A percentile compares a stretch with the other conserved stretches of the same genome.
Conservation (phyloP, 2,329 filamentous ascomycete genomes). For the Xylariales sp. region DNA sequence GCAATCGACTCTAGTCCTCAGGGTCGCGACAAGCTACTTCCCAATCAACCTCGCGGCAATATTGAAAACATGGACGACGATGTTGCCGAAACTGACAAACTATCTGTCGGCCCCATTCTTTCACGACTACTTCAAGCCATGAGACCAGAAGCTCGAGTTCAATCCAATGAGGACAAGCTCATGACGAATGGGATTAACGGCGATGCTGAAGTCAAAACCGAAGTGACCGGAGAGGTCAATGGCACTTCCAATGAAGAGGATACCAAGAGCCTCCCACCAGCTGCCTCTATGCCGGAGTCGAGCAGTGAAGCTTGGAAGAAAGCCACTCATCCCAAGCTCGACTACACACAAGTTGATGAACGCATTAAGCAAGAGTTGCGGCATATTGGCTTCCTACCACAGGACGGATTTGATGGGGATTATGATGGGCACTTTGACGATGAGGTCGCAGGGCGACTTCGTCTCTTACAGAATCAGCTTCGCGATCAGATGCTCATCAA, state of each 20-base stretch:
- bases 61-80: slow-evolving; percentile 87
- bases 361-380: slow-evolving; percentile 86
- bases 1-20: slow-evolving; percentile 63
- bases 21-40: slow-evolving; percentile 61
- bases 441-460: slow-evolving; percentile 85
- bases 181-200: slow-evolving; percentile 44
- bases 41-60: slow-evolving; percentile 78
- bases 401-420: slow-evolving; percentile 61
- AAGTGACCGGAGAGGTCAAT: slow-evolving; percentile 44
- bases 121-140: slow-evolving; percentile 76
- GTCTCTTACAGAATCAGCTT: slow-evolving; percentile 77
- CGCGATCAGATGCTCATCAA: slow-evolving; percentile 83
- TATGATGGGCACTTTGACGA: slow-evolving; percentile 92
- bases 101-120: slow-evolving; percentile 84
- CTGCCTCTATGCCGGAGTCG: slow-evolving; percentile 76
- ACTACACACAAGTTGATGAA: slow-evolving; percentile 84
- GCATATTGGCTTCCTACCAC: slow-evolving; percentile 81
- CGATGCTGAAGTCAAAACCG: slow-evolving; percentile 45
- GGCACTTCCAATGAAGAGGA: slow-evolving; percentile 31
- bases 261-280: slow-evolving; percentile 54
- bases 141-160: slow-evolving; percentile 66
- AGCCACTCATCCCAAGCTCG: slow-evolving; percentile 67
- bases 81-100: slow-evolving; percentile 79
- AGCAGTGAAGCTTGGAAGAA: slow-evolving; percentile 75
- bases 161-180: slow-evolving; percentile 52